phyloP scores from a whole-genome alignment of 169 alveolate species.

The Plasmodium blacklocki region DNA sequence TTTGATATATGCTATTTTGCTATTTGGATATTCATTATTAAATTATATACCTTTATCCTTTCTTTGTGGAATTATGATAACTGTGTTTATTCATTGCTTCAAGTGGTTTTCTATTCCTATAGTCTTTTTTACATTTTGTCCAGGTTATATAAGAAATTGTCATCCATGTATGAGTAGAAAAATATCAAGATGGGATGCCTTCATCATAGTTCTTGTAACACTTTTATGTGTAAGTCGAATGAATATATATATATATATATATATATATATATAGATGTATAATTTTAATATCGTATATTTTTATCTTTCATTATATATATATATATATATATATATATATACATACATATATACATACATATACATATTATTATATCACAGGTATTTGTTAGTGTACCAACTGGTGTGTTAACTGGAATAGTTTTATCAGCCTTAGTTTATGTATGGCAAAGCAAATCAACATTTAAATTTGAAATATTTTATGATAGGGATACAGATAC shows the following conservation, averaged over 20 bases:
- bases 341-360: too few relatives aligned
- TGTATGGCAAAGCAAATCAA: constrained; percentile 89
- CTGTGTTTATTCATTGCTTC: constrained; percentile 87
- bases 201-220: constrained; percentile 86
- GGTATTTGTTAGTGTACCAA: constrained; percentile 82
- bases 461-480: constrained; percentile 86
- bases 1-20: constrained; percentile 81
- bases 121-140: constrained; percentile 85
- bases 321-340: background rate
- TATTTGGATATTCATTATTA: constrained; percentile 84
- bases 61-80: constrained; percentile 87
- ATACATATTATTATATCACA: constrained; percentile 10
- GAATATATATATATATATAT: background rate
- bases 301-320: background rate
- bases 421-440: constrained; percentile 85
- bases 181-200: constrained; percentile 87
- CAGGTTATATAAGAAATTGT: constrained; percentile 81
- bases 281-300: too few relatives aligned
- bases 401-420: constrained; percentile 86
- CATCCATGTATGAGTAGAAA: constrained; percentile 86
- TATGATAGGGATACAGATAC: constrained; percentile 85
- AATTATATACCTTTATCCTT: constrained; percentile 88
- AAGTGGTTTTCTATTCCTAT: constrained; percentile 89
- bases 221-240: constrained; percentile 77
- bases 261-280: too few relatives aligned